These are phyloP conservation scores for Beauveria sp. DNA, from an alignment of 2,329 filamentous ascomycete species.

Conservation along the genomic window DNA sequence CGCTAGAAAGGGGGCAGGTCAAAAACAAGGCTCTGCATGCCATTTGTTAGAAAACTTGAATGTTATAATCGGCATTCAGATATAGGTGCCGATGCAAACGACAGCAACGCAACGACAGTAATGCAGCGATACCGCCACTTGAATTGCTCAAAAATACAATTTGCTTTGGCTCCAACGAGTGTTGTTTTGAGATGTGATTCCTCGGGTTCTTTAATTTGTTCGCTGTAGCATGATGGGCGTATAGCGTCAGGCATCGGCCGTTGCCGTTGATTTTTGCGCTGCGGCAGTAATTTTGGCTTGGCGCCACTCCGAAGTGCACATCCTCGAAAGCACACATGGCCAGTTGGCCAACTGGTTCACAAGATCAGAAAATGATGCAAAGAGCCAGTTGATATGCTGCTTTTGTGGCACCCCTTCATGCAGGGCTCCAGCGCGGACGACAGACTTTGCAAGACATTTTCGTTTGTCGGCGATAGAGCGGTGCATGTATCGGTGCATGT, in stretches of 20 bases:
- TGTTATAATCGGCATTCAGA: background rate
- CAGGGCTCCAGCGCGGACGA: background rate
- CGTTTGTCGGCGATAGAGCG: background rate
- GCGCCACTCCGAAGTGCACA: background rate
- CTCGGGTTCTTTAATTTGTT: background rate
- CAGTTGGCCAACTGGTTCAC: background rate
- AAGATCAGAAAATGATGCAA: background rate
- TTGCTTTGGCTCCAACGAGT: background rate
- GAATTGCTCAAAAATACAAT: background rate
- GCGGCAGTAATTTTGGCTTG: background rate
- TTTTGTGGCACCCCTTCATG: background rate
- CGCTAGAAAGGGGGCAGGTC: no score
- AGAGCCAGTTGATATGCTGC: background rate
- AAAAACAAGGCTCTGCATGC: background rate
- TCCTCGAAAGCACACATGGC: background rate
- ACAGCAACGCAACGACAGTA: background rate
- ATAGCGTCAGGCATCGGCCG: background rate
- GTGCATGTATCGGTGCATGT: background rate
- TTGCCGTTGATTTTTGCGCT: background rate
- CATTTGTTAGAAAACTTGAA: background rate
- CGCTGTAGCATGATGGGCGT: background rate
- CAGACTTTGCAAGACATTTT: background rate
- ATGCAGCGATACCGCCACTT: background rate
- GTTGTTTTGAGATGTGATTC: no score
- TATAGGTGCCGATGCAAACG: background rate